phyloP scores from a whole-genome alignment of 495 filamentous ascomycete species.

The Aspergillus asperescens region DNA sequence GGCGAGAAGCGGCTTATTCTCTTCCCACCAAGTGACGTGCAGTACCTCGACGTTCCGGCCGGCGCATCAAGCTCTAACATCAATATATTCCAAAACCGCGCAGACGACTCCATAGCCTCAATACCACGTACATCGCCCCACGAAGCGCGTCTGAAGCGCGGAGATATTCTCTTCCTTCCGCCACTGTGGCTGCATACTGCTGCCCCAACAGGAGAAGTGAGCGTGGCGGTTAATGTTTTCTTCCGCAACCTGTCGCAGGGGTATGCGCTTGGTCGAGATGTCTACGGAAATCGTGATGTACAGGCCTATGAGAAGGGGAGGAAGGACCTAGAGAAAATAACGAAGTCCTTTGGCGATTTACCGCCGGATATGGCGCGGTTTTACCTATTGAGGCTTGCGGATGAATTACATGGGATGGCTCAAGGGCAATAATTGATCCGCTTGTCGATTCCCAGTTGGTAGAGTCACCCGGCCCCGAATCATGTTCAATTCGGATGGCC shows the following conservation, averaged over 20 bases:
- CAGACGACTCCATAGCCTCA: constrained; percentile 24
- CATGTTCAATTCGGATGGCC: too few species aligned
- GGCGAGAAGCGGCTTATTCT: constrained; percentile 68
- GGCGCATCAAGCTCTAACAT: constrained; percentile 74
- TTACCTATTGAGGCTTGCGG: constrained; percentile 68
- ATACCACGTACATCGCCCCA: constrained; percentile 58
- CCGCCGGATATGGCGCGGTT: constrained; percentile 64
- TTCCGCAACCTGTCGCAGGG: constrained; percentile 64
- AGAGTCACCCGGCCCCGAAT: background rate
- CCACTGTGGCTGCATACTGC: constrained; percentile 82
- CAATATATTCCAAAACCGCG: constrained; percentile 57
- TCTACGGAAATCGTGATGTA: constrained; percentile 85
- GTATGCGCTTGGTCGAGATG: constrained; percentile 73
- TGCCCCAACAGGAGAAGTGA: constrained; percentile 53
- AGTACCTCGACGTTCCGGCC: constrained; percentile 60
- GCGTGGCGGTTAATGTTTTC: constrained; percentile 80
- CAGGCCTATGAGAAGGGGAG: constrained; percentile 78
- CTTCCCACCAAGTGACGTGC: constrained; percentile 73
- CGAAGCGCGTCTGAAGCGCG: constrained; percentile 58
- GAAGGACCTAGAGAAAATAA: constrained; percentile 62
- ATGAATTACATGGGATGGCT: constrained; percentile 54
- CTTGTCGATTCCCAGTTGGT: background rate
- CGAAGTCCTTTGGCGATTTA: constrained; percentile 59
- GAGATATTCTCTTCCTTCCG: constrained; percentile 76
- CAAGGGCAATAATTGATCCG: constrained; percentile 15